A percentile compares a stretch with the other conserved stretches of the same genome.
Evolutionary conservation across 1,284 basidiomycete species (phyloP).

Genomic region (Tilletiaria anomala): DNA sequence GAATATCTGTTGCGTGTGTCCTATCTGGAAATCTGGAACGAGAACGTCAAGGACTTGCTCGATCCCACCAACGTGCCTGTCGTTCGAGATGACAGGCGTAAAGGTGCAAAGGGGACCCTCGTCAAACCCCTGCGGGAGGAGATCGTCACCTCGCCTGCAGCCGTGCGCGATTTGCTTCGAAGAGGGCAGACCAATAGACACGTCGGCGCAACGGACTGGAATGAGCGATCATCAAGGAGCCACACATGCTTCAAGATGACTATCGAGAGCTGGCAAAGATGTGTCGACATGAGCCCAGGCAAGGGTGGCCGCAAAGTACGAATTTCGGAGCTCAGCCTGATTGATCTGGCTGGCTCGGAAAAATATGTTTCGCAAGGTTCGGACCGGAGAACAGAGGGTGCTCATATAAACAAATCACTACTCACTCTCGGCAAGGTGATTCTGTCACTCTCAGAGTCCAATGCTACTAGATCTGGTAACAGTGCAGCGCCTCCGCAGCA

Average conservation of each 20-base stretch:
- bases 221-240: constrained; percentile 76
- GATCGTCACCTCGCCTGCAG: constrained; percentile 74
- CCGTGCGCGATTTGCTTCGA: constrained; percentile 66
- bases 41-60: constrained; percentile 71
- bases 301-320: constrained; percentile 20
- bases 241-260: constrained; percentile 57
- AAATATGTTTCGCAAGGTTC: constrained; percentile 48
- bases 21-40: constrained; percentile 95
- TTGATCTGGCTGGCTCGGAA: constrained; percentile 94
- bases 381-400: constrained; percentile 35
- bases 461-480: no score
- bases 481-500: constrained; percentile 44
- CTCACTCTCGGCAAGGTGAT: constrained; percentile 38
- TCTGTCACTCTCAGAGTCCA: constrained; percentile 26
- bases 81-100: constrained; percentile 20
- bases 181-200: constrained; percentile 74
- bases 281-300: constrained; percentile 1
- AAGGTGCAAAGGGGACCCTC: constrained; percentile 35
- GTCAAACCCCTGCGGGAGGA: constrained; percentile 60
- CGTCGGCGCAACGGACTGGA: constrained; percentile 93
- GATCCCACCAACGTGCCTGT: constrained; percentile 51
- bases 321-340: constrained; percentile 52
- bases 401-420: constrained; percentile 48
- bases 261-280: constrained; percentile 24
- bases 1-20: constrained; percentile 88